A percentile compares a stretch with the other conserved stretches of the same genome.
Conservation (phyloP, 1,284 basidiomycete genomes). For the Hemileia vastatrix region DNA sequence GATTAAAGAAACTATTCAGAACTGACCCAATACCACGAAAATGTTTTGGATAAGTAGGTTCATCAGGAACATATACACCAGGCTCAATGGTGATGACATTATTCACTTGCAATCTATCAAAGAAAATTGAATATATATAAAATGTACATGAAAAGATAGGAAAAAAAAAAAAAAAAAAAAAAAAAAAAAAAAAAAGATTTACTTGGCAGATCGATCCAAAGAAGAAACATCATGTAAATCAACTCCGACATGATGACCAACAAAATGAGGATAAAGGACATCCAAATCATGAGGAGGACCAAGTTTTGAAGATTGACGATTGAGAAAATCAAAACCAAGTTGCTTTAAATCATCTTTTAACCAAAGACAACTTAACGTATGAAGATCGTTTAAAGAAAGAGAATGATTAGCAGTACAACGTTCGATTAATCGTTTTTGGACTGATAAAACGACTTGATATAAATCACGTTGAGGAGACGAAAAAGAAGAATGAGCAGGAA, state of each 20-base stretch:
- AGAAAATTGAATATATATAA: constrained; percentile 3
- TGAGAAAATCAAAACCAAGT: constrained; percentile 63
- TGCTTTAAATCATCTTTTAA: constrained; percentile 65
- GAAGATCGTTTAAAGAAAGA: constrained; percentile 64
- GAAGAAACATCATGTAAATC: constrained; percentile 50
- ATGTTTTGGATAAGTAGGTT: constrained; percentile 62
- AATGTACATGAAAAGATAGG: too few relatives aligned
- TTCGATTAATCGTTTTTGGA: constrained; percentile 54
- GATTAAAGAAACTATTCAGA: neutral
- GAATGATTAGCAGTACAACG: constrained; percentile 50
- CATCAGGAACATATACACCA: constrained; percentile 68
- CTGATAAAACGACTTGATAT: constrained; percentile 70
- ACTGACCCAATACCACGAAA: constrained; percentile 68
- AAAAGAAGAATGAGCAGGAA: constrained; percentile 51
- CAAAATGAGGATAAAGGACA: constrained; percentile 65
- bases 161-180: neutral
- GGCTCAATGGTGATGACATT: constrained; percentile 69
- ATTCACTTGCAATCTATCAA: constrained; percentile 55
- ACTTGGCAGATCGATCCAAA: constrained; percentile 44
- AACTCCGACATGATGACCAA: constrained; percentile 50
- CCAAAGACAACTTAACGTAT: constrained; percentile 62
- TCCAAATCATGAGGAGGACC: constrained; percentile 1
- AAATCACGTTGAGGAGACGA: constrained; percentile 71
- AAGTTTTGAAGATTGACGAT: constrained; percentile 46
- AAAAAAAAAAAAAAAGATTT: constrained; percentile 23